Conservation (phyloP, 2,329 filamentous ascomycete genomes). For the Hyphodiscus sp. region DNA sequence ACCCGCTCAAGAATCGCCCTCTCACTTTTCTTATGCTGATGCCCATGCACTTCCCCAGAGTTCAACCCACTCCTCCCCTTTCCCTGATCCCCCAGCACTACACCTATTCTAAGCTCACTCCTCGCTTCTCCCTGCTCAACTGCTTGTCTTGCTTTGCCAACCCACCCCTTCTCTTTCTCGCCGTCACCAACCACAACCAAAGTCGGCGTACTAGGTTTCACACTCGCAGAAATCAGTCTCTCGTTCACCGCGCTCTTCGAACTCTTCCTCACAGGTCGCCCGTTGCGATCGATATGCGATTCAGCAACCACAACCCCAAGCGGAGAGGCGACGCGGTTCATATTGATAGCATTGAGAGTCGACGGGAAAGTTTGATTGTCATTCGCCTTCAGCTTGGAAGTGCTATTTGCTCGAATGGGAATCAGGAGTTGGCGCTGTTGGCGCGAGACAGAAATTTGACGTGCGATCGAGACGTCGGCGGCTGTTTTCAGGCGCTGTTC, state of each 20-base stretch:
- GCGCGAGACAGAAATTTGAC: slow-evolving; percentile 59
- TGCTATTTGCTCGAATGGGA: slow-evolving; percentile 33
- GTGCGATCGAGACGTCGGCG: slow-evolving; percentile 60
- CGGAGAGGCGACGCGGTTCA: slow-evolving; percentile 12
- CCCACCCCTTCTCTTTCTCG: slow-evolving; percentile 10
- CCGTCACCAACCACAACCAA: slow-evolving; percentile 20
- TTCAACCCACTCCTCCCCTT: background rate
- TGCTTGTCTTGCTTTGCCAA: slow-evolving; percentile 1
- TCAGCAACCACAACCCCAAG: slow-evolving; percentile 13
- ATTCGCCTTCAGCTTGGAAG: slow-evolving; percentile 1
- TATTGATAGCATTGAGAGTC: slow-evolving; percentile 1
- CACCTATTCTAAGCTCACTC: background rate
- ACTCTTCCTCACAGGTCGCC: background rate
- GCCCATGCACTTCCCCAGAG: background rate
- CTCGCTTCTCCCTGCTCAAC: background rate
- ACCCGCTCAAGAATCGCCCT: slow-evolving; percentile 6
- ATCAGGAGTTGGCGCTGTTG: slow-evolving; percentile 54
- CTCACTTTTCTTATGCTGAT: slow-evolving; percentile 10
- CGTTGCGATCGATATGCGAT: background rate
- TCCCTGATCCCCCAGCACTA: background rate
- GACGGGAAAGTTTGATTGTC: slow-evolving; percentile 9
- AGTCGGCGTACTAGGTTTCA: slow-evolving; percentile 22
- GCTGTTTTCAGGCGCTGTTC: slow-evolving; percentile 44
- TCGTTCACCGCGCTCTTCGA: slow-evolving; percentile 1
- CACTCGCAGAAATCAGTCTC: slow-evolving; percentile 12